Evolutionary conservation across 1,284 basidiomycete species (phyloP).

Genomic region (Tilletia indica): DNA sequence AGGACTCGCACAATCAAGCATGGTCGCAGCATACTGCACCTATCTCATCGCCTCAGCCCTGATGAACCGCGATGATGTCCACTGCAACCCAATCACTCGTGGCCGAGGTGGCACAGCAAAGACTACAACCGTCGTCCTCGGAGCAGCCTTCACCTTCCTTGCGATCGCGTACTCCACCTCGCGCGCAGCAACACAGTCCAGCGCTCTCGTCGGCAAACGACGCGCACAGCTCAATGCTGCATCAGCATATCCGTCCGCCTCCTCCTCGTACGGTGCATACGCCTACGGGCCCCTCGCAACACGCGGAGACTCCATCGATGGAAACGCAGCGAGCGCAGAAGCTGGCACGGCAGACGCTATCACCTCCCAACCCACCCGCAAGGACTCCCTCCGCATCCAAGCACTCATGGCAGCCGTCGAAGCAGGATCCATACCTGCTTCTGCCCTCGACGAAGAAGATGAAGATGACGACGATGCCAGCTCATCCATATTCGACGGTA

Average conservation of each 20-base stretch:
- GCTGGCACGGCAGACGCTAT: slow-evolving; percentile 64
- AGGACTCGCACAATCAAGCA: slow-evolving; percentile 88
- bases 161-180: slow-evolving; percentile 97
- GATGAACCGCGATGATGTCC: slow-evolving; percentile 78
- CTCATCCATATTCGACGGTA: slow-evolving; percentile 57
- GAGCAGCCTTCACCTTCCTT: slow-evolving; percentile 92
- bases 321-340: neutral
- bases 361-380: slow-evolving; percentile 78
- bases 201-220: slow-evolving; percentile 72
- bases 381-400: slow-evolving; percentile 86
- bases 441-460: slow-evolving; percentile 77
- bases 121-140: slow-evolving; percentile 81
- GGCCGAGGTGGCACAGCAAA: slow-evolving; percentile 64
- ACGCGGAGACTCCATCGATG: slow-evolving; percentile 23
- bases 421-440: slow-evolving; percentile 89
- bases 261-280: neutral
- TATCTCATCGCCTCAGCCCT: slow-evolving; percentile 93
- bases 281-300: slow-evolving; percentile 45
- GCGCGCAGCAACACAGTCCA: slow-evolving; percentile 89
- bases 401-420: slow-evolving; percentile 92
- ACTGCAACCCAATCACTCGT: slow-evolving; percentile 82
- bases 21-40: slow-evolving; percentile 95
- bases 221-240: slow-evolving; percentile 60
- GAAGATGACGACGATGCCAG: slow-evolving; percentile 66
- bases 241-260: slow-evolving; percentile 11